Percentiles rank a stretch among this genome's conserved stretches.
Evolutionary conservation across 2,329 filamentous ascomycete species (phyloP).

Genomic region (Verticillium isaacii): DNA sequence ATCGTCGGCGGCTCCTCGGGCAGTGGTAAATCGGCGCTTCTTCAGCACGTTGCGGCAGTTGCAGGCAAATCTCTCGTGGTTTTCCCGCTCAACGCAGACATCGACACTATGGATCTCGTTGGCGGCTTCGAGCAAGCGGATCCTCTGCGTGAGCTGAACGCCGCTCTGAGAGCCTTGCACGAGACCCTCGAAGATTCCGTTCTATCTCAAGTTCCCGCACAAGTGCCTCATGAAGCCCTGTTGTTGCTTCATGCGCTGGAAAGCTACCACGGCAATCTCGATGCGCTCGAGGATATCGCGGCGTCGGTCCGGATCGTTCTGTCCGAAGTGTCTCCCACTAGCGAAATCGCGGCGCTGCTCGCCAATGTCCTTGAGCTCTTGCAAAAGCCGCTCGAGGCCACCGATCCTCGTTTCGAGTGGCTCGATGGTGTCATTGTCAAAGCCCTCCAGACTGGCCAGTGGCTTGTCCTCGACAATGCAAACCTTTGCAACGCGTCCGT

Average conservation of each 20-base stretch:
- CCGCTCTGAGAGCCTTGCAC: constrained; percentile 43
- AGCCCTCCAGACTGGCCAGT: constrained; percentile 79
- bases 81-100: constrained; percentile 88
- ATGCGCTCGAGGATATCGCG: constrained; percentile 31
- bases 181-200: constrained; percentile 47
- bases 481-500: constrained; percentile 96
- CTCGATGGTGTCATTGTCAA: constrained; percentile 88
- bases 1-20: constrained; percentile 84
- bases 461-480: constrained; percentile 94
- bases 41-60: constrained; percentile 75
- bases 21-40: constrained; percentile 76
- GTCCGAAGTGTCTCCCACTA: constrained; percentile 34
- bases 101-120: constrained; percentile 95
- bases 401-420: constrained; percentile 88
- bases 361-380: constrained; percentile 45
- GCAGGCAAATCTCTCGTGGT: constrained; percentile 73
- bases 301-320: constrained; percentile 33
- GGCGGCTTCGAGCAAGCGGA: constrained; percentile 96
- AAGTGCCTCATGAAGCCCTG: constrained; percentile 41
- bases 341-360: constrained; percentile 42
- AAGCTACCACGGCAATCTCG: constrained; percentile 29
- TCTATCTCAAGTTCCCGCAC: constrained; percentile 41
- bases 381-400: constrained; percentile 49
- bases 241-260: constrained; percentile 47
- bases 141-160: constrained; percentile 65